Percentiles rank a stretch among this genome's conserved stretches.
Evolutionary conservation across 2,329 filamentous ascomycete species (phyloP).

Genomic region (Alternaria viburni): DNA sequence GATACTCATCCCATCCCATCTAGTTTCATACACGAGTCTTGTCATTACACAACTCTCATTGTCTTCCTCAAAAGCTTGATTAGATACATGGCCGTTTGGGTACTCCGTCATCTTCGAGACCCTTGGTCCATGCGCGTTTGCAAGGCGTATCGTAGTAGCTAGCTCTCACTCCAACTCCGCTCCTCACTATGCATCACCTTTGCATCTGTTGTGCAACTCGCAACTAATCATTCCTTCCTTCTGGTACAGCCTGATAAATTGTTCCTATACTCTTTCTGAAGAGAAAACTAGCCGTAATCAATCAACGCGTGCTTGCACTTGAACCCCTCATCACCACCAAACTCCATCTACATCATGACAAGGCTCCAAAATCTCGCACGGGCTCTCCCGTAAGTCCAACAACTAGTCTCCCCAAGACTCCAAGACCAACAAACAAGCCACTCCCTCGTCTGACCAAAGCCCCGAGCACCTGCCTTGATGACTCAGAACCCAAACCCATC

Average conservation of each 20-base stretch:
- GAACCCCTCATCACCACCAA: not conserved
- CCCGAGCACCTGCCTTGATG: conserved; percentile 27
- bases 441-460: conserved; percentile 17
- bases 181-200: conserved; percentile 13
- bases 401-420: not conserved
- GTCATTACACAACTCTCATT: not conserved
- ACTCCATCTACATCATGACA: conserved; percentile 9
- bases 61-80: not conserved
- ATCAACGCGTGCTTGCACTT: not conserved
- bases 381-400: conserved; percentile 35
- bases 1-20: not conserved
- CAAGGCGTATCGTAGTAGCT: conserved; percentile 9
- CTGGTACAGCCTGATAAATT: not conserved
- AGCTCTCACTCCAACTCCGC: conserved; percentile 12
- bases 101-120: conserved; percentile 5
- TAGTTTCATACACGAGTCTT: not conserved
- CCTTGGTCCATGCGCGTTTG: conserved; percentile 16
- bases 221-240: not conserved
- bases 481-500: conserved; percentile 33
- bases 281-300: not conserved
- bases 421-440: conserved; percentile 24
- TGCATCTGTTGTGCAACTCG: conserved; percentile 2
- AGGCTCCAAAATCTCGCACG: conserved; percentile 16
- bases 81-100: conserved; percentile 15
- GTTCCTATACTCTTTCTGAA: too few species aligned